Base-by-base conservation (phyloP, 2,329 filamentous ascomycete genomes). In the Bisporella sp. region DNA sequence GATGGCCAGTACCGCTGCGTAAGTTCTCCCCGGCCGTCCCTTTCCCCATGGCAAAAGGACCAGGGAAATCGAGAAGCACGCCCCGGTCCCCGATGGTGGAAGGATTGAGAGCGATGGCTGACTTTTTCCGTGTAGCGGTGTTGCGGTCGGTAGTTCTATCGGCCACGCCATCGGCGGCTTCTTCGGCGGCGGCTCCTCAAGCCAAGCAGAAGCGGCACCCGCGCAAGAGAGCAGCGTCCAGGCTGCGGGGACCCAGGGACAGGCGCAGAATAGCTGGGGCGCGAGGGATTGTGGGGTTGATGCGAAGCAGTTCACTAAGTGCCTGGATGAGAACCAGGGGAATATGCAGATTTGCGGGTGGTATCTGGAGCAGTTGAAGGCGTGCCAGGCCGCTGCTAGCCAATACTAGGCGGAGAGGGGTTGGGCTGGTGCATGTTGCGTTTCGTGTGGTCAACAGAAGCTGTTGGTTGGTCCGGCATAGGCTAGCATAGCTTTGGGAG, bases 1-100 rank as follows among this genome's bases (percentile, higher is more conserved):
- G 78, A 96, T 99, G 87, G 93, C 93, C 59, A 90, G 85, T 67
- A 99, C 93, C 51, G 93, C 93, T 69, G 93, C 93, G 92, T 97
- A 85, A 75, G 90, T 84, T 45, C 3, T 13, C 45, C 28, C 46
- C 21, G 21, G 3, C 3, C 21, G 21, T 21, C 21, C 21, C 21
- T 21, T 21, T 21, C 21, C 21, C 21, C 21, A 21, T 21, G 21
- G 21, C 21, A 21, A 21, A 21, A 3, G 21, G 21, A 21, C 21
- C 21, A 21, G 21, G 21, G 21, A 21, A 21, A 21, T 21, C 21
- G 21, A 21, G 21, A 21, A 21, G 21, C 21, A 21, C 21, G 21
- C 21, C 21, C 21, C 21, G 21, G 21, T 21, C 21, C 21, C 21
- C 21, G 21, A 21, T 2, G 21, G 21, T 21, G 21, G 21, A 21